phyloP scores from a whole-genome alignment of 345 rosid species.

The Melaleuca quinquenervia region DNA sequence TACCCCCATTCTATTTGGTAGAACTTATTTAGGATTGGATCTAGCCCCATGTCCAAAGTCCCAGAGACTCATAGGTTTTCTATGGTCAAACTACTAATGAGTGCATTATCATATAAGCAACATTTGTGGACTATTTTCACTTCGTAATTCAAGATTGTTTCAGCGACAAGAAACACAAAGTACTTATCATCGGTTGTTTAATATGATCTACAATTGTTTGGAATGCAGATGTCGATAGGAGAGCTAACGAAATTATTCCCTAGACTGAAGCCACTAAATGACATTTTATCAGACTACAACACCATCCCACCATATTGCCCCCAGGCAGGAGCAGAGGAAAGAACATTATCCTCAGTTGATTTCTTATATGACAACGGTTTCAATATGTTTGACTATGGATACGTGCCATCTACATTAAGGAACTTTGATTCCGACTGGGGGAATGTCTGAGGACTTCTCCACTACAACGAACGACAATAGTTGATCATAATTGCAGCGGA shows the following conservation, averaged over 20 bases:
- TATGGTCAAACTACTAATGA: fast-evolving
- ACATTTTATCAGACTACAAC: neutral
- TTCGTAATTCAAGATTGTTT: neutral
- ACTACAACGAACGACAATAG: neutral
- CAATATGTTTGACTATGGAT: neutral
- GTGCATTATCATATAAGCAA: neutral
- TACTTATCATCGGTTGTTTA: neutral
- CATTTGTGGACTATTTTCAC: neutral
- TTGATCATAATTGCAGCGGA: neutral
- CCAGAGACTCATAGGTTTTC: neutral
- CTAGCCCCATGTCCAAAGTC: neutral
- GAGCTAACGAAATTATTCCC: neutral
- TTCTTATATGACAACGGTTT: neutral
- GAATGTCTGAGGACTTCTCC: neutral
- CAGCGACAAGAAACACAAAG: neutral
- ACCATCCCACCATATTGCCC: neutral
- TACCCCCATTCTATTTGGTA: fast-evolving
- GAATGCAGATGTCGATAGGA: neutral
- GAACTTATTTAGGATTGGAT: neutral
- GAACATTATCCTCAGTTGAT: neutral
- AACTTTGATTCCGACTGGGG: neutral
- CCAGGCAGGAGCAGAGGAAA: neutral
- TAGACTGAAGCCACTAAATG: neutral
- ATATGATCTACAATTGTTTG: neutral
- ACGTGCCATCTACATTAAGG: neutral